Evolutionary conservation across 1,284 basidiomycete species (phyloP).

Genomic region (Fomitopsis schrenkii): DNA sequence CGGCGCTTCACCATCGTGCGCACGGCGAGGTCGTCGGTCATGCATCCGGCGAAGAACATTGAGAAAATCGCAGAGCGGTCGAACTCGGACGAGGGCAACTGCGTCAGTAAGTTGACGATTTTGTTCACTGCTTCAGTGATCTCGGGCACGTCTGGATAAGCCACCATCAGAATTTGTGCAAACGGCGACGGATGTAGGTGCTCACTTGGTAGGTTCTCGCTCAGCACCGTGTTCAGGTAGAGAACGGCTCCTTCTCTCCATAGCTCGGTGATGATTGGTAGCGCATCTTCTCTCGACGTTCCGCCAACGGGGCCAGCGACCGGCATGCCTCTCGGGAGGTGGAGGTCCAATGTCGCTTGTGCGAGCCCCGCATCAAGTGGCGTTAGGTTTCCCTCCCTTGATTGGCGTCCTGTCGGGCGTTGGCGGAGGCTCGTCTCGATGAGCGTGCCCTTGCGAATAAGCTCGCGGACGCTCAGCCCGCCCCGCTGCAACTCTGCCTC

Average conservation of each 20-base stretch:
- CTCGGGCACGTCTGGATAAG: slow-evolving; percentile 60
- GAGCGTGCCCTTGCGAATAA: slow-evolving; percentile 59
- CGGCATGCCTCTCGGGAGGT: slow-evolving; percentile 11
- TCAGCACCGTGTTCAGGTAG: slow-evolving; percentile 69
- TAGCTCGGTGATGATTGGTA: slow-evolving; percentile 44
- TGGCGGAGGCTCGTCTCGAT: slow-evolving; percentile 59
- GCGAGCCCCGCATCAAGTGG: slow-evolving; percentile 36
- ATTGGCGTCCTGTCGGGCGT: slow-evolving; percentile 18
- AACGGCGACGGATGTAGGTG: slow-evolving; percentile 10
- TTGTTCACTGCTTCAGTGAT: slow-evolving; percentile 53
- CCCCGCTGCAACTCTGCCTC: slow-evolving; percentile 52
- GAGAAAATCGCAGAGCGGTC: slow-evolving; percentile 71
- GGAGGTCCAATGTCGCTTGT: slow-evolving; percentile 6
- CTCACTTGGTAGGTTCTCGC: slow-evolving; percentile 62
- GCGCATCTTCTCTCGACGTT: background rate
- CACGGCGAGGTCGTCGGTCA: slow-evolving; percentile 59
- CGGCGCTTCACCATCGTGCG: slow-evolving; percentile 60
- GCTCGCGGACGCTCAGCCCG: slow-evolving; percentile 64
- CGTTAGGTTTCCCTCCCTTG: slow-evolving; percentile 23
- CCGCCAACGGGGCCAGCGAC: slow-evolving; percentile 9
- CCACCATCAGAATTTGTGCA: background rate
- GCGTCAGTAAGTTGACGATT: slow-evolving; percentile 49
- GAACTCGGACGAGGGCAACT: slow-evolving; percentile 49
- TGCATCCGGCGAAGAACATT: slow-evolving; percentile 64
- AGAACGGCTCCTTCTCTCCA: slow-evolving; percentile 66